Evolutionary conservation across 2,329 filamentous ascomycete species (phyloP), one percentile per base, ranked within the genome.

Genomic region (Shiraia sp.): DNA sequence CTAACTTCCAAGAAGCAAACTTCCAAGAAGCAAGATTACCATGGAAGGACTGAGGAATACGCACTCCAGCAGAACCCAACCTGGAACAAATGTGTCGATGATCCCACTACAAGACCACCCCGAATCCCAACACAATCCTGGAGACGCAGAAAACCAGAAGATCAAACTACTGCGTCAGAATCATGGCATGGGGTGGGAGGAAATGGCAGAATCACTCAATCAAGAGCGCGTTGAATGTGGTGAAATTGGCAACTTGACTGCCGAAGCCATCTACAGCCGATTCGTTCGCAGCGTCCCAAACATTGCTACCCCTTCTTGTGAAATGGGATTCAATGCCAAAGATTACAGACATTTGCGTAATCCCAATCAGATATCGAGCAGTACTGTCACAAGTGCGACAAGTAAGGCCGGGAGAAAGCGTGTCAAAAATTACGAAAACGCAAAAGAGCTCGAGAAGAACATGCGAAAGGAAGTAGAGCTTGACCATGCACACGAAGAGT

Each of bases 331-430:
- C 41, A 46, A 65, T 40, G 49, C 59, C 3, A 54, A 50, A 10
- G 66, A 70, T 45, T 70, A 65, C 37, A 56, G 63, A 50, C 53
- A 69, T 25, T 42, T 70, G 7, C 55, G 55, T 15, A 48, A 61
- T 9, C 55, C 56, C 1, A 40, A 45, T 3, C 28, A 47, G 32
- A 46, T 47, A 37, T 32, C 44, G 3, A 19, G 33, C 7, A n/a
- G 30, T 10, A 35, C 36, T 19, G 42, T 24, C 6, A 24, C 25
- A 22, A 48, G 35, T 10, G 24, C 23, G 27, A 32, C 36, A 27
- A 53, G 44, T 39, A 46, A 42, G 36, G 51, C 42, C 2, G 53
- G 55, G 28, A 55, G 47, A 39, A 56, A 59, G 52, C 49, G 63
- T 13, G 41, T 59, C 34, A 57, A 56, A 23, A 47, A 52, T 26